Base-by-base conservation (phyloP, 768 basidiomycete genomes). In the Filobasidium wieringae region DNA sequence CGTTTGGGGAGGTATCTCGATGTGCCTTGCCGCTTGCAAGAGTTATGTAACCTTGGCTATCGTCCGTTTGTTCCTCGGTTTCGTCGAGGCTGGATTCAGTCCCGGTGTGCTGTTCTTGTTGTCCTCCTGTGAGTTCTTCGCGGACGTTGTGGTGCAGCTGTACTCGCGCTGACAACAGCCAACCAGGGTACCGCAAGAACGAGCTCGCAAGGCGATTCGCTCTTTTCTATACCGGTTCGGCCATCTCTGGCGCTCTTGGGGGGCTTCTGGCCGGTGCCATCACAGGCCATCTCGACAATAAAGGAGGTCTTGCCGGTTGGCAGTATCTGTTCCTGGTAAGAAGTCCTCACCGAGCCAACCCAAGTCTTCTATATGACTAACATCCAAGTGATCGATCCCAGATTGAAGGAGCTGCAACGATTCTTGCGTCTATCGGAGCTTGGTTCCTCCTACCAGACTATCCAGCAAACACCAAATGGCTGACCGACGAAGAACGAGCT, bases 401-500 rank as follows among this genome's bases (percentile, higher is more conserved):
- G 56, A 57, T 57, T n/a, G 56, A 57, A 31, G 56, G 56, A 15
- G 56, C 56, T 2, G 56, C 56, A 1, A 57, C 56, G 4, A 40
- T 57, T 14, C n/a, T 27, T 1, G 34, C 49, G 8, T 15, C 56
- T n/a, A 17, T 33, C 17, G 27, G 14, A n/a, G 56, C 41, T 5
- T 57, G 17, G 29, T 50, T 3, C 1, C 54, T 64, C 55, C 63
- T 74, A 43, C 74, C 73, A 49, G 66, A 72, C 58, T 75, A 68
- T 62, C 75, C 73, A 12, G 66, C 72, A 12, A 74, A 69, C 12
- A 70, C 73, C 49, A 62, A 59, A 22, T 75, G 72, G 69, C 61
- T 76, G n/a, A 68, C 66, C 15, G 57, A 60, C 11, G 70, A 75
- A 17, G 75, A 75, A 59, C 63, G 68, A 22, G 43, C 72, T 14